These are phyloP conservation scores for Plectosphaerella plurivora DNA, from an alignment of 2,329 filamentous ascomycete species.

Conservation along the genomic window DNA sequence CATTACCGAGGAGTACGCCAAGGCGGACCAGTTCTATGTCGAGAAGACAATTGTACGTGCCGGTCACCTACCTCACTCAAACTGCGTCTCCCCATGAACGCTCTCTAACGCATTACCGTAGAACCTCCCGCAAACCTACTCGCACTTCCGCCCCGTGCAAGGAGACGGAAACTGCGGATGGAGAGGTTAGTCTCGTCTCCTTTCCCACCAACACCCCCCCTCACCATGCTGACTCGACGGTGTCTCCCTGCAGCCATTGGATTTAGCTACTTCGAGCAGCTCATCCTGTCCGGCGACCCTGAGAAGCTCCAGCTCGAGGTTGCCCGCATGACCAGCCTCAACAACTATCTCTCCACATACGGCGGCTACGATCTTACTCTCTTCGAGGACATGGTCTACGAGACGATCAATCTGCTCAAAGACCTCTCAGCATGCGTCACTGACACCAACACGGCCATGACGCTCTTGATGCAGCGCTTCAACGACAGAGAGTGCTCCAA, in stretches of 20 bases:
- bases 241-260: constrained; percentile 63
- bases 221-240: background rate
- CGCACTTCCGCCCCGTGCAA: constrained; percentile 80
- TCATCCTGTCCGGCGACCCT: constrained; percentile 62
- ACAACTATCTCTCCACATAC: constrained; percentile 63
- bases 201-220: background rate
- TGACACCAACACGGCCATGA: constrained; percentile 52
- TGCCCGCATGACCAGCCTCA: constrained; percentile 66
- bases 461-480: constrained; percentile 60
- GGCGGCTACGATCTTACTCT: constrained; percentile 68
- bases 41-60: constrained; percentile 73
- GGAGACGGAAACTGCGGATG: constrained; percentile 97
- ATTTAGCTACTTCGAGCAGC: constrained; percentile 87
- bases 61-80: too few species aligned
- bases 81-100: background rate
- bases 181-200: constrained; percentile 67
- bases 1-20: constrained; percentile 82
- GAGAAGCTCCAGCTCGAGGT: constrained; percentile 57
- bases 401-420: constrained; percentile 63
- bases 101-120: constrained; percentile 26
- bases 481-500: constrained; percentile 66
- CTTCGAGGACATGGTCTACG: constrained; percentile 80
- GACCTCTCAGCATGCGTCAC: constrained; percentile 57
- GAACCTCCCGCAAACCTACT: constrained; percentile 79
- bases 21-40: constrained; percentile 79